A percentile compares a stretch with the other conserved stretches of the same genome.
phyloP scores from a whole-genome alignment of 2,329 filamentous ascomycete genomes.

The Alternaria atra region DNA sequence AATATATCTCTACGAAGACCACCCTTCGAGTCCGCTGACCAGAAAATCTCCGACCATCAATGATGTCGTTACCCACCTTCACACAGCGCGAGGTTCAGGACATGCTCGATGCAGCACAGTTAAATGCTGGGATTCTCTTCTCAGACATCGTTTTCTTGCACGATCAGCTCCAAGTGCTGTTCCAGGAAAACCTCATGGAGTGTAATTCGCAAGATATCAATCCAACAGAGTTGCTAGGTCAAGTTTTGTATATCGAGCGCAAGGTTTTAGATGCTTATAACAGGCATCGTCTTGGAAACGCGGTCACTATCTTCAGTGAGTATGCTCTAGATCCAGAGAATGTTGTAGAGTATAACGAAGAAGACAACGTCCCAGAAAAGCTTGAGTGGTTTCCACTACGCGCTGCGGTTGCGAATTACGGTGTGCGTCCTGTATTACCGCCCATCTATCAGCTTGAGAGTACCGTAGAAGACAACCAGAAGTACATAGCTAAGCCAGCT shows the following conservation, averaged over 20 bases:
- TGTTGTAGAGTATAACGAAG: slow-evolving; percentile 8
- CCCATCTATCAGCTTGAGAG: slow-evolving; percentile 16
- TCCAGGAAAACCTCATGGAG: neutral
- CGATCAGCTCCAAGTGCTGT: slow-evolving; percentile 4
- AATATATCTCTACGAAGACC: neutral
- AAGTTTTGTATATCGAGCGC: slow-evolving; percentile 10
- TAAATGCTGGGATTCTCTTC: slow-evolving; percentile 5
- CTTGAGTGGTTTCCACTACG: slow-evolving; percentile 19
- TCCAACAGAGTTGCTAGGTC: slow-evolving; percentile 7
- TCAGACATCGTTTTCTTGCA: slow-evolving; percentile 2
- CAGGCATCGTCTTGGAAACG: slow-evolving; percentile 20
- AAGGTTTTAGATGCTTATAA: slow-evolving; percentile 21
- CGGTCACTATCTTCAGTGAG: slow-evolving; percentile 3
- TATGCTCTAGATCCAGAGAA: neutral
- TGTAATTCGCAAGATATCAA: slow-evolving; percentile 5
- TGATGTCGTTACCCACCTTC: neutral
- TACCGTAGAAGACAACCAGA: neutral
- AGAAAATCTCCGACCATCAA: neutral
- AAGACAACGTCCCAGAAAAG: slow-evolving; percentile 17
- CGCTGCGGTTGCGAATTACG: slow-evolving; percentile 1
- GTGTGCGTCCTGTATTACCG: neutral
- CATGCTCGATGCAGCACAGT: slow-evolving; percentile 12
- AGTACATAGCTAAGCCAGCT: neutral
- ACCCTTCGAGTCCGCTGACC: neutral
- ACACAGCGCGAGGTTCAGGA: slow-evolving; percentile 7